Evolutionary conservation across 1,284 basidiomycete species (phyloP).

Genomic region (Sanghuangporus baumii): DNA sequence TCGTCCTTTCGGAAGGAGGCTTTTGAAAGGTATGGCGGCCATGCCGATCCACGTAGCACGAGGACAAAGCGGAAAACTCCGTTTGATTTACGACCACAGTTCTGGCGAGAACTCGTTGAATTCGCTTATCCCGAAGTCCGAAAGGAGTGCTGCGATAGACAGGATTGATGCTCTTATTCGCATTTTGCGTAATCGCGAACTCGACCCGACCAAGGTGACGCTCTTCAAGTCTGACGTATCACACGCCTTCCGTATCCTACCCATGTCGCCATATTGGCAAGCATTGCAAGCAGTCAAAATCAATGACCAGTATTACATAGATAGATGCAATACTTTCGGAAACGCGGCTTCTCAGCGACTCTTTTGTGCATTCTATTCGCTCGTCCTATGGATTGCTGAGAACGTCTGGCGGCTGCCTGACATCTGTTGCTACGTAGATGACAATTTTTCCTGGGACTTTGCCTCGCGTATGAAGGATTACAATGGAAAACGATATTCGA

Average conservation of each 20-base stretch:
- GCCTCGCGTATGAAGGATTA: conserved; percentile 24
- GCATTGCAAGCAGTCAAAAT: conserved; percentile 21
- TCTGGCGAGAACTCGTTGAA: conserved; percentile 14
- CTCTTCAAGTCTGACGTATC: conserved; percentile 21
- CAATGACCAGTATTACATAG: conserved; percentile 18
- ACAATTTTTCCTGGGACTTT: conserved; percentile 29
- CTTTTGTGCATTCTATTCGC: conserved; percentile 22
- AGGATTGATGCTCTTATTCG: conserved; percentile 4
- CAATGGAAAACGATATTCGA: conserved; percentile 23
- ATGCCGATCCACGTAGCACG: conserved; percentile 37
- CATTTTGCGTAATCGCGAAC: not conserved
- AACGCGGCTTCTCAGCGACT: conserved; percentile 21
- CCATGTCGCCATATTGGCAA: conserved; percentile 23
- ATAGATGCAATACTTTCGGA: conserved; percentile 23
- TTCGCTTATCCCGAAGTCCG: conserved; percentile 12
- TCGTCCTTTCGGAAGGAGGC: conserved; percentile 27
- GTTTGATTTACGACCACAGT: conserved; percentile 18
- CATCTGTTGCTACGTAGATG: conserved; percentile 32
- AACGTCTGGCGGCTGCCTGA: conserved; percentile 20
- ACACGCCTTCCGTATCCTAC: conserved; percentile 22
- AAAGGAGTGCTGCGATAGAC: conserved; percentile 7
- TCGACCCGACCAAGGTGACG: not conserved
- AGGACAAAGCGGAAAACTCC: conserved; percentile 28
- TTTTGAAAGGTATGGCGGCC: conserved; percentile 42
- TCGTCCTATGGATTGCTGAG: conserved; percentile 25